Evolutionary conservation across 768 basidiomycete species (phyloP), one percentile per base, ranked within the genome.

Genomic region (Holtermanniella nyarrowii): DNA sequence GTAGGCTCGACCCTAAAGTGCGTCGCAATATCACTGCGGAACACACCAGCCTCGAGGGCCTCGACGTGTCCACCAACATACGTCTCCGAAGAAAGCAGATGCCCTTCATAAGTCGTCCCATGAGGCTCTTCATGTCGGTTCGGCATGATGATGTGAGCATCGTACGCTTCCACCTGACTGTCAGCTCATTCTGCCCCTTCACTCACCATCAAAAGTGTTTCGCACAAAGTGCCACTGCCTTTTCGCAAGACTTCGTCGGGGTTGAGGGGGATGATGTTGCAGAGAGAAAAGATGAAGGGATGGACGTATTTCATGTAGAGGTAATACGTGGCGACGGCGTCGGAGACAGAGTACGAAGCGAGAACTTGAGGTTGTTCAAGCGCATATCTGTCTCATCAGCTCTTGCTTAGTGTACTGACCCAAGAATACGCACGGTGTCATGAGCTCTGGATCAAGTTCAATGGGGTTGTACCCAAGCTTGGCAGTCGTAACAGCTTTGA

Each of bases 301-400:
- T 97, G 91, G 10, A 99, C 91, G 63, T 99, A 99, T 90, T 97
- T 99, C 95, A 97, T 99, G 74, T 99, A 97, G 27, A 99, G 79
- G 72, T 97, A 97, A 71, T 99, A 97, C 1, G 95, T 99, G n/a
- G 95, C 93, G 10, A 97, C 95, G 0, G 95, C 95, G 78, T 99
- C 95, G 70, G 95, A 99, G 23, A 99, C 95, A 61, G 95, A 97
- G 73, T 99, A 99, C 65, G 91, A 88, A 0, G 95, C 93, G 16
- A 99, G 80, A 1, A 82, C 72, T 66, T 97, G 91, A 0, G 95
- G 95, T 60, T 91, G 88, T 65, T 97, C 95, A 70, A 88, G 77
- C 0, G 95, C 95, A 73, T 99, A 97, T 26, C 93, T 96, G 54
- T n/a, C n/a, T n/a, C 39, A 43, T n/a, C n/a, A n/a, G n/a, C n/a